phyloP scores from a whole-genome alignment of 2,329 filamentous ascomycete species.

The Sporothrix mexicana region DNA sequence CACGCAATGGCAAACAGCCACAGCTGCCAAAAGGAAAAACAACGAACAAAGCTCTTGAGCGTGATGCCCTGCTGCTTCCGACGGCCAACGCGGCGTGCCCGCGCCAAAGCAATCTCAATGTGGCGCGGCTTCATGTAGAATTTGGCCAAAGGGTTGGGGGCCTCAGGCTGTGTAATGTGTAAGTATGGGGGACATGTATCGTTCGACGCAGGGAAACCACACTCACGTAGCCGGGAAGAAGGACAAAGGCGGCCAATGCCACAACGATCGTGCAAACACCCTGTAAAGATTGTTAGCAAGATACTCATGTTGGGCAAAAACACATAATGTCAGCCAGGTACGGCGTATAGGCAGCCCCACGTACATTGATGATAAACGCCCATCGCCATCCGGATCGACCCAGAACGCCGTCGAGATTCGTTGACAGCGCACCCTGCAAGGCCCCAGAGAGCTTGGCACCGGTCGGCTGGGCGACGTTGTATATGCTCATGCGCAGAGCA shows the following conservation, averaged over 20 bases:
- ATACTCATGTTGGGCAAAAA: no score
- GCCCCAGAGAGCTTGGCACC: conserved; percentile 32
- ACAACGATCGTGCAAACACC: conserved; percentile 32
- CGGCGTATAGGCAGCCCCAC: not conserved
- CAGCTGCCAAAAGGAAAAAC: conserved; percentile 33
- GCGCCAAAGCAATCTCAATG: conserved; percentile 28
- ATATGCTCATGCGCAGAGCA: conserved; percentile 33
- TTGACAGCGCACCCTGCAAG: conserved; percentile 32
- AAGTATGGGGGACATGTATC: not conserved
- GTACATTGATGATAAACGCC: conserved; percentile 34
- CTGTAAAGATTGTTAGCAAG: not conserved
- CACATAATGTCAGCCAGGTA: no score
- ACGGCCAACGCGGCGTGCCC: conserved; percentile 26
- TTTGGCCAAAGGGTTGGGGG: conserved; percentile 28
- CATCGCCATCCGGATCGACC: conserved; percentile 33
- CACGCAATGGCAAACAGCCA: conserved; percentile 32
- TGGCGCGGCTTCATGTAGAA: conserved; percentile 32
- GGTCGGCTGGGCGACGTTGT: conserved; percentile 34
- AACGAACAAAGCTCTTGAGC: conserved; percentile 25
- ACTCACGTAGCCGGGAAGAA: conserved; percentile 32
- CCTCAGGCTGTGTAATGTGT: conserved; percentile 20
- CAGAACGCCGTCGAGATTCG: conserved; percentile 24
- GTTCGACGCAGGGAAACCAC: not conserved
- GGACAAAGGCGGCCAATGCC: conserved; percentile 26
- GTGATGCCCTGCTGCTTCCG: conserved; percentile 30